A percentile compares a stretch with the other conserved stretches of the same genome.
Evolutionary conservation across 495 filamentous ascomycete species (phyloP).

Genomic region (Apiosordaria backusii): DNA sequence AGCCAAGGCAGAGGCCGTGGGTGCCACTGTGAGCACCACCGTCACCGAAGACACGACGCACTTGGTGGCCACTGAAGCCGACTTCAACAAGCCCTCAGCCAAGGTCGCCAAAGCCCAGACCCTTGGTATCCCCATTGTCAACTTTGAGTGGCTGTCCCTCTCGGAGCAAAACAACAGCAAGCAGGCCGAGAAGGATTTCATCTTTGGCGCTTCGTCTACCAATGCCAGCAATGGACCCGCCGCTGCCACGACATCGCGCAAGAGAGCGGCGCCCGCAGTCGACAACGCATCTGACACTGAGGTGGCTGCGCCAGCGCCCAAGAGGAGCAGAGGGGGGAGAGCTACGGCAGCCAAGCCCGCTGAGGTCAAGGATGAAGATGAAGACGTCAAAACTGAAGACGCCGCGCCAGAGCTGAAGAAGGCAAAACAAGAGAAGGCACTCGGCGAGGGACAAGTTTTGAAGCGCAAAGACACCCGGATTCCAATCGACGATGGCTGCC

Average conservation of each 20-base stretch:
- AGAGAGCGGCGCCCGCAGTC: slow-evolving; percentile 23
- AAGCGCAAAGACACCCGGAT: slow-evolving; percentile 45
- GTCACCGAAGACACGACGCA: slow-evolving; percentile 56
- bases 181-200: slow-evolving; percentile 29
- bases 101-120: slow-evolving; percentile 51
- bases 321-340: slow-evolving; percentile 21
- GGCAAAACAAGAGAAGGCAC: slow-evolving; percentile 26
- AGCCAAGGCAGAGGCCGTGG: slow-evolving; percentile 44
- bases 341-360: slow-evolving; percentile 35
- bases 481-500: slow-evolving; percentile 44
- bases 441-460: slow-evolving; percentile 42
- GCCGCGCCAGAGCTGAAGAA: slow-evolving; percentile 18
- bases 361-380: slow-evolving; percentile 22
- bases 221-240: slow-evolving; percentile 3
- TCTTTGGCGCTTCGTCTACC: slow-evolving; percentile 8
- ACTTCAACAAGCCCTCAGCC: slow-evolving; percentile 47
- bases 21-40: slow-evolving; percentile 45
- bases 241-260: slow-evolving; percentile 18
- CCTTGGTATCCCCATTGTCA: slow-evolving; percentile 53
- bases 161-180: slow-evolving; percentile 43
- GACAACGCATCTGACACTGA: slow-evolving; percentile 12
- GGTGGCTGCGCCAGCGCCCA: slow-evolving; percentile 17
- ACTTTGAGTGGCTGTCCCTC: slow-evolving; percentile 59
- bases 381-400: slow-evolving; percentile 18
- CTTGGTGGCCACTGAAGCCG: slow-evolving; percentile 52